These are phyloP conservation scores for Anisogramma anomala DNA, from an alignment of 2,329 filamentous ascomycete genomes.

Conservation along the genomic window DNA sequence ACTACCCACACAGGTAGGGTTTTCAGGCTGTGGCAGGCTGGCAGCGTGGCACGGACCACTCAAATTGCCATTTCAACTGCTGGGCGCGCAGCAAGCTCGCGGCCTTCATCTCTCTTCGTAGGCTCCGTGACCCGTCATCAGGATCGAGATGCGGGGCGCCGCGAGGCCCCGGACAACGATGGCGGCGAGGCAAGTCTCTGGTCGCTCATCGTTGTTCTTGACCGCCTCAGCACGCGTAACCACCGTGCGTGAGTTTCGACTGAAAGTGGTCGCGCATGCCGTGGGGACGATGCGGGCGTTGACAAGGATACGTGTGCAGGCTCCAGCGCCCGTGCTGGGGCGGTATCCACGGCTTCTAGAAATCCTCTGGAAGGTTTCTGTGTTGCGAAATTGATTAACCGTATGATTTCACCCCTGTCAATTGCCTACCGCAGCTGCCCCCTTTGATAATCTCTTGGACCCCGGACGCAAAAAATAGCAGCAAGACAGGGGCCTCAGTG, in stretches of 20 bases:
- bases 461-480: no score
- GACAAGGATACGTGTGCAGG: slow-evolving; percentile 3
- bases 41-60: background rate
- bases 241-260: slow-evolving; percentile 6
- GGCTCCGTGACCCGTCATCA: no score
- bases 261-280: background rate
- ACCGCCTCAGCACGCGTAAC: slow-evolving; percentile 6
- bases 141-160: no score
- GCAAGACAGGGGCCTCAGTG: no score
- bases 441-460: slow-evolving; percentile 2
- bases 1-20: no score
- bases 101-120: no score
- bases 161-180: no score
- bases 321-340: background rate
- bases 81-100: background rate
- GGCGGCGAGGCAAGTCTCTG: no score
- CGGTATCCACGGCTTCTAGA: slow-evolving; percentile 3
- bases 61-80: background rate
- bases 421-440: background rate
- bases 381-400: slow-evolving; percentile 6
- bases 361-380: slow-evolving; percentile 13
- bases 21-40: no score
- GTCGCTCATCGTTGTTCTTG: background rate
- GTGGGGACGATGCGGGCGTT: background rate
- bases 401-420: slow-evolving; percentile 6